These are phyloP conservation scores for Geotrichum restrictum DNA, from an alignment of 1,139 yeast genomes.

Conservation along the genomic window DNA sequence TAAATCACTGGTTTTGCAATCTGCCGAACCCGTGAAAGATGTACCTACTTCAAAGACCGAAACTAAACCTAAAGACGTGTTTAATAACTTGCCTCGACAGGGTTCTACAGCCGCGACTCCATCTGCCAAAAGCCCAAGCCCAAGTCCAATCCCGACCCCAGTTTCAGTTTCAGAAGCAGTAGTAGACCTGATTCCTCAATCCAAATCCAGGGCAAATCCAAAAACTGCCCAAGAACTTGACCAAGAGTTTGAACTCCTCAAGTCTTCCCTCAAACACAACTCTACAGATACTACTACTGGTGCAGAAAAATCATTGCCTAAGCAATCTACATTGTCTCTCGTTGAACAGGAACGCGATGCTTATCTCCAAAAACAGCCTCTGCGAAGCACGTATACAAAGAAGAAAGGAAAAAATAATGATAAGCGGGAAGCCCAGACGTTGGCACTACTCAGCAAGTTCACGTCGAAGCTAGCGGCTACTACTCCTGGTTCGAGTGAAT, in stretches of 20 bases:
- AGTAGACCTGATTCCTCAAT: not conserved
- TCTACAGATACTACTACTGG: not conserved
- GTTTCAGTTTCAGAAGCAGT: not conserved
- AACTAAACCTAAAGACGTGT: not conserved
- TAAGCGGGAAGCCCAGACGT: constrained; percentile 18
- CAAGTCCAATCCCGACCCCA: not conserved
- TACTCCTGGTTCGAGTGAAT: not conserved
- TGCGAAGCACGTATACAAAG: not conserved
- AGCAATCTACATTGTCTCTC: not conserved
- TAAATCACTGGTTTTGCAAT: constrained; percentile 5
- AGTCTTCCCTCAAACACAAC: not conserved
- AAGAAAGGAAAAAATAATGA: constrained; percentile 5
- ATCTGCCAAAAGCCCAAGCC: not conserved
- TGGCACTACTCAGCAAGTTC: constrained; percentile 17
- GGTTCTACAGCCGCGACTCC: no score
- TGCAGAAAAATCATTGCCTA: not conserved
- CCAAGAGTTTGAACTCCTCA: constrained; percentile 8
- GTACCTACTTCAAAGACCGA: not conserved
- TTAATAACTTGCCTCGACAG: not conserved
- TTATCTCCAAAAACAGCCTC: not conserved
- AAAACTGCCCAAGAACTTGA: constrained; percentile 5
- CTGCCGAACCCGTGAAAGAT: not conserved
- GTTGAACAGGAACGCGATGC: constrained; percentile 9
- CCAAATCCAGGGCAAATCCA: not conserved
- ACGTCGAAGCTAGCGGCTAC: constrained; percentile 6